Conservation (phyloP, 179 eudicot species). For the Silene coronaria region DNA sequence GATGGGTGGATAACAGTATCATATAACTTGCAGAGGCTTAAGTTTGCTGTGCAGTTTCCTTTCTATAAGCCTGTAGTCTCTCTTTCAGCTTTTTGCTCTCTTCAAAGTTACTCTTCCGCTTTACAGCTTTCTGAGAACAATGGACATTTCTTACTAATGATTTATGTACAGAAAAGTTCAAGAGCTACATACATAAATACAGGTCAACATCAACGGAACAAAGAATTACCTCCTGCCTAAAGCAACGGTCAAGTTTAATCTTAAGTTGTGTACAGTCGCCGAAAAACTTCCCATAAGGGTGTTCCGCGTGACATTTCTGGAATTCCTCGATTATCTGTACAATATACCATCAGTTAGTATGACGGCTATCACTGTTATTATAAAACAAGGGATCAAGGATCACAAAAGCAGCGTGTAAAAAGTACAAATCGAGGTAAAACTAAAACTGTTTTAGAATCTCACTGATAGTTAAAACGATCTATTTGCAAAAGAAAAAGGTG, state of each 20-base stretch:
- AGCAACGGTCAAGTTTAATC: conserved; percentile 79
- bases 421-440: not conserved
- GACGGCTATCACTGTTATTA: not conserved
- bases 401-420: not conserved
- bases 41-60: conserved; percentile 38
- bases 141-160: not conserved
- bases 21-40: not conserved
- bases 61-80: conserved; percentile 61
- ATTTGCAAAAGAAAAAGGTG: not conserved
- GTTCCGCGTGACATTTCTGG: conserved; percentile 80
- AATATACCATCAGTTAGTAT: not conserved
- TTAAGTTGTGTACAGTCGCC: conserved; percentile 84
- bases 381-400: not conserved
- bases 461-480: not conserved
- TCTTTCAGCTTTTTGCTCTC: conserved; percentile 80
- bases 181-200: not conserved
- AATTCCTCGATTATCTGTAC: conserved; percentile 78
- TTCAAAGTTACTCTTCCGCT: conserved; percentile 77
- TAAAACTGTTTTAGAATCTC: not conserved
- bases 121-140: conserved; percentile 55
- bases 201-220: not conserved
- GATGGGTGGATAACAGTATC: no score
- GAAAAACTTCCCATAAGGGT: conserved; percentile 69
- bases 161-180: not conserved
- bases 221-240: conserved; percentile 65